Evolutionary conservation across 1,284 basidiomycete species (phyloP), one percentile per base, ranked within the genome.

Genomic region (Irpex sp.): DNA sequence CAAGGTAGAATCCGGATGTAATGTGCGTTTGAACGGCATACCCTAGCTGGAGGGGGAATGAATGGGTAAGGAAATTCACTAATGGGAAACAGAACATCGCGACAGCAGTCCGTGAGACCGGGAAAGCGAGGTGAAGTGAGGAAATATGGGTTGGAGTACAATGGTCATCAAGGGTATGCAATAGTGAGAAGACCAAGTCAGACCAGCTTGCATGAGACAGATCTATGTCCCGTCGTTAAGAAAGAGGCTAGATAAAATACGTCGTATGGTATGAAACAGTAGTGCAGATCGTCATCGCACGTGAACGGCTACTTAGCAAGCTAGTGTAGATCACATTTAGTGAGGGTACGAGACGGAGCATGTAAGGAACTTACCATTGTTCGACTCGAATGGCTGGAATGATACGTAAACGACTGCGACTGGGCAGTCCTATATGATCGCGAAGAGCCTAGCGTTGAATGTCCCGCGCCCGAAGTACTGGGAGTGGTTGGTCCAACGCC

Each of bases 401-500:
- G 77, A 68, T 79, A 79, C 36, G 78, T 77, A 37, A 76, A 70
- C 52, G 75, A 74, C 65, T 80, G 79, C 59, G 76, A 69, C 65
- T 79, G 78, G 31, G 78, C 76, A 51, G 78, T 66, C 59, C 79
- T 69, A 67, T 78, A 79, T 51, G 78, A 78, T 62, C 78, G 70
- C 59, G 78, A 73, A 51, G 76, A 74, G 34, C 75, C 75, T 48
- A 77, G 58, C 11, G 73, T 74, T 31, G 75, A 68, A 40, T 77
- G 74, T 66, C 71, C 64, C 47, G 73, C 71, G 36, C 71, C 69
- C 9, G 76, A 82, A 51, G 71, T 77, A 70, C 79, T 82, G 7
- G 91, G 89, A 7, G 90, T 91, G 60, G 82, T 82, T 31, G 85
- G 81, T 19, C 82, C 81, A 21, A 77, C 78, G 61, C 83, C 82